Base-by-base conservation (phyloP, 1,139 yeast species). In the Candida freyschussii region DNA sequence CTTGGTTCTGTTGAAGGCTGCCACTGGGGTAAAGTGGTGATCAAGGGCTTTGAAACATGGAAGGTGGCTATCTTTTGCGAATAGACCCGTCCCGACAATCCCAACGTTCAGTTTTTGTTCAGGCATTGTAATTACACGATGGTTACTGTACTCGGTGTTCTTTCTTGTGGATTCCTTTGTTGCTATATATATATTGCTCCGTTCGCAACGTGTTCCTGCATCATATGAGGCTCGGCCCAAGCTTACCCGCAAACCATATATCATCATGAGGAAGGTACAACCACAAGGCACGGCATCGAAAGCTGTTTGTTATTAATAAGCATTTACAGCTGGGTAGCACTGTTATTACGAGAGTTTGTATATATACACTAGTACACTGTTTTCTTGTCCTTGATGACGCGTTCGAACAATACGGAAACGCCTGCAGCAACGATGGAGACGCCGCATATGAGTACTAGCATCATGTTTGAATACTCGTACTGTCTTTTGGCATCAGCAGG, bases 71-170 rank as follows among this genome's bases (percentile, higher is more conserved):
- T 81, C 85, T 20, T 76, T 75, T 42, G 97, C 96, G 55, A 87
- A 89, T 52, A 89, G 84, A 43, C 96, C 96, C 2, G 96, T 87
- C 40, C 96, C 96, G 36, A 86, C 75, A 35, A 86, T 63, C 35
- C 93, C 96, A 34, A 85, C 71, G 53, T 74, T 78, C 37, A 76
- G 55, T 17, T n/a, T n/a, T n/a, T 19, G 29, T 10, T 30, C 32
- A n/a, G 36, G 21, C 39, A 36, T 36, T 29, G 24, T 18, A 15
- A n/a, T 27, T 13, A 17, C 15, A 10, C n/a, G n/a, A n/a, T n/a
- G n/a, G n/a, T n/a, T n/a, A n/a, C n/a, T n/a, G n/a, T n/a, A n/a
- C n/a, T n/a, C n/a, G n/a, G n/a, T n/a, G n/a, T n/a, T n/a, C n/a
- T n/a, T n/a, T n/a, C n/a, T n/a, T n/a, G n/a, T n/a, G n/a, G n/a